A percentile compares a stretch with the other conserved stretches of the same genome.
phyloP scores from a whole-genome alignment of 129 eudicot species.

The Flaveria sonorensis region DNA sequence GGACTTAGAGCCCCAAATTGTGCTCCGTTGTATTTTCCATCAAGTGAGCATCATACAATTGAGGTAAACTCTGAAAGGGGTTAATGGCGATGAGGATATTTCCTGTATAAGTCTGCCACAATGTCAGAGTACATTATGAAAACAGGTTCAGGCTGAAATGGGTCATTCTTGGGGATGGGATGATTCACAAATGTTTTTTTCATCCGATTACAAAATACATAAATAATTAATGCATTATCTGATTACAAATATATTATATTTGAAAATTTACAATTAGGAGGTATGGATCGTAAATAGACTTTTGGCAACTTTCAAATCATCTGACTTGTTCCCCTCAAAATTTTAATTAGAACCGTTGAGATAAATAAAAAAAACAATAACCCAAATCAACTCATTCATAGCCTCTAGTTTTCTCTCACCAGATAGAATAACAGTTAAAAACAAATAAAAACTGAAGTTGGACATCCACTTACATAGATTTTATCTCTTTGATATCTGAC shows the following conservation, averaged over 20 bases:
- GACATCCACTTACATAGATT: conserved; percentile 79
- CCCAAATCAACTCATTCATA: background rate
- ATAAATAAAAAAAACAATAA: background rate
- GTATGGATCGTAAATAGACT: background rate
- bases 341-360: background rate
- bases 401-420: conserved; percentile 33
- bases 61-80: conserved; percentile 91
- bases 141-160: conserved; percentile 4
- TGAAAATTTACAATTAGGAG: background rate
- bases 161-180: background rate
- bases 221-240: background rate
- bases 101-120: conserved; percentile 97
- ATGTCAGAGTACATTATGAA: conserved; percentile 53
- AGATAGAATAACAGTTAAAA: conserved; percentile 18
- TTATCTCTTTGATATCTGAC: conserved; percentile 80
- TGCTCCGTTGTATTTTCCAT: conserved; percentile 95
- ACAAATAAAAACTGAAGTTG: conserved; percentile 22
- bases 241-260: background rate
- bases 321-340: background rate
- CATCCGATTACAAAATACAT: background rate
- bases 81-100: conserved; percentile 94
- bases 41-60: conserved; percentile 79
- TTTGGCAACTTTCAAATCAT: background rate
- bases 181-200: background rate
- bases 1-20: conserved; percentile 90